These are phyloP conservation scores for Pulicaria dysenterica DNA, from an alignment of 129 eudicot species.

Conservation along the genomic window DNA sequence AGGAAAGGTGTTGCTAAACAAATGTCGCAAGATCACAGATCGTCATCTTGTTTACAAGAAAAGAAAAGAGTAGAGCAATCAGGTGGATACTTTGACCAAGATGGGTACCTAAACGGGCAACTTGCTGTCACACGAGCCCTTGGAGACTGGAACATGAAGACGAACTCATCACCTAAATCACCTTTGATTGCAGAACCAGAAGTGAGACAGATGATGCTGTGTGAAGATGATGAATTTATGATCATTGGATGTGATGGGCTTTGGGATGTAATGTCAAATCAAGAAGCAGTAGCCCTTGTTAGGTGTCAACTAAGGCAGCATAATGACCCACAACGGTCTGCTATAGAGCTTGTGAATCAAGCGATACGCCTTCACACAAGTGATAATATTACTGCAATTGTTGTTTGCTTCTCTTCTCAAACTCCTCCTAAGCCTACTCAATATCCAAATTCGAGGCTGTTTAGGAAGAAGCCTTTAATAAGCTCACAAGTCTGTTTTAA, in stretches of 20 bases:
- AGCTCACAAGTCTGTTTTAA: conserved; percentile 31
- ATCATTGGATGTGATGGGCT: conserved; percentile 84
- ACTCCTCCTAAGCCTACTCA: neutral
- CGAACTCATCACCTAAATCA: conserved; percentile 34
- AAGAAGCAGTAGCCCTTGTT: conserved; percentile 70
- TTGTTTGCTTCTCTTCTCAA: conserved; percentile 61
- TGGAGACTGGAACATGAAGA: conserved; percentile 83
- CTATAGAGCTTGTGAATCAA: conserved; percentile 54
- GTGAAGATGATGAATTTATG: conserved; percentile 77
- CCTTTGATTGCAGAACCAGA: conserved; percentile 82
- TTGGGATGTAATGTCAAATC: conserved; percentile 83
- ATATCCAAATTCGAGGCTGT: conserved; percentile 8
- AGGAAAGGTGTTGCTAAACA: conserved; percentile 80
- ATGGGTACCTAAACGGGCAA: conserved; percentile 75
- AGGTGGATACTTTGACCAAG: conserved; percentile 57
- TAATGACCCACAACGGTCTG: conserved; percentile 58
- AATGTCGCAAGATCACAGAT: conserved; percentile 71
- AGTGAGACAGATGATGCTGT: conserved; percentile 45
- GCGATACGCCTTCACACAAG: conserved; percentile 44
- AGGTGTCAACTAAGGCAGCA: conserved; percentile 53
- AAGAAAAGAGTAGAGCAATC: conserved; percentile 55
- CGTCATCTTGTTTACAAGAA: conserved; percentile 51
- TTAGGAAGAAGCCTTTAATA: conserved; percentile 35
- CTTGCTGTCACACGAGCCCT: conserved; percentile 87
- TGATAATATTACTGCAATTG: conserved; percentile 75